A percentile compares a stretch with the other conserved stretches of the same genome.
These are phyloP conservation scores for Alternaria burnsii DNA, from an alignment of 2,329 filamentous ascomycete genomes.

Conservation along the genomic window DNA sequence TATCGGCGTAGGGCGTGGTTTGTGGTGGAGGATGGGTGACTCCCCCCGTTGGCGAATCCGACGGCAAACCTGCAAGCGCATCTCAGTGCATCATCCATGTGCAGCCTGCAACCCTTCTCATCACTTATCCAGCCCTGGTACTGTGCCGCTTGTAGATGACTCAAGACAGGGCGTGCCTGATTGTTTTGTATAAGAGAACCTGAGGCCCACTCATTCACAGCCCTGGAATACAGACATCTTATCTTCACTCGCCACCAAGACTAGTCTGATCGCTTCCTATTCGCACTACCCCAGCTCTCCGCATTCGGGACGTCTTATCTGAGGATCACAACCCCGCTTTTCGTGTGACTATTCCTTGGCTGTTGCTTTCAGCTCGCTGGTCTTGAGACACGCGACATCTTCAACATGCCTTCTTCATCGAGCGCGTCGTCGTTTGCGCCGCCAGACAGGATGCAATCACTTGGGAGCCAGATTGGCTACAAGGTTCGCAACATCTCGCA, in stretches of 20 bases:
- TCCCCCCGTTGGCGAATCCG: slow-evolving; percentile 12
- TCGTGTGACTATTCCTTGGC: slow-evolving; percentile 18
- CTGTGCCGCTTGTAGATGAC: slow-evolving; percentile 25
- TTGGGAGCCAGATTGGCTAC: slow-evolving; percentile 45
- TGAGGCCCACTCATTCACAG: slow-evolving; percentile 8
- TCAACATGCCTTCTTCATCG: slow-evolving; percentile 33
- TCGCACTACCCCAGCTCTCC: slow-evolving; percentile 22
- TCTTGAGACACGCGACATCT: slow-evolving; percentile 17
- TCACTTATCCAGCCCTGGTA: slow-evolving; percentile 1
- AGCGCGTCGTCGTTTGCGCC: slow-evolving; percentile 29
- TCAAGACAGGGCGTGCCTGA: slow-evolving; percentile 23
- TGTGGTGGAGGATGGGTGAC: slow-evolving; percentile 11
- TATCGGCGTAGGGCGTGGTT: slow-evolving; percentile 21
- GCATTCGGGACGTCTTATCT: slow-evolving; percentile 29
- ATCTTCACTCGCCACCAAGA: slow-evolving; percentile 17
- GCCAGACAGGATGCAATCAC: slow-evolving; percentile 39
- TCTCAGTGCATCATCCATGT: slow-evolving; percentile 23
- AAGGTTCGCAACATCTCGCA: slow-evolving; percentile 46
- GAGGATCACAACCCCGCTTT: slow-evolving; percentile 9
- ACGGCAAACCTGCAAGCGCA: slow-evolving; percentile 25
- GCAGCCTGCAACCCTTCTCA: slow-evolving; percentile 25
- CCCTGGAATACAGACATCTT: slow-evolving; percentile 4
- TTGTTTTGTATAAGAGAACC: slow-evolving; percentile 29
- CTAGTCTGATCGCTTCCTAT: neutral
- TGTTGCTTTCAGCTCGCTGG: slow-evolving; percentile 14